Conservation (phyloP, 2,329 filamentous ascomycete species). For the Sclerotinia minor region DNA sequence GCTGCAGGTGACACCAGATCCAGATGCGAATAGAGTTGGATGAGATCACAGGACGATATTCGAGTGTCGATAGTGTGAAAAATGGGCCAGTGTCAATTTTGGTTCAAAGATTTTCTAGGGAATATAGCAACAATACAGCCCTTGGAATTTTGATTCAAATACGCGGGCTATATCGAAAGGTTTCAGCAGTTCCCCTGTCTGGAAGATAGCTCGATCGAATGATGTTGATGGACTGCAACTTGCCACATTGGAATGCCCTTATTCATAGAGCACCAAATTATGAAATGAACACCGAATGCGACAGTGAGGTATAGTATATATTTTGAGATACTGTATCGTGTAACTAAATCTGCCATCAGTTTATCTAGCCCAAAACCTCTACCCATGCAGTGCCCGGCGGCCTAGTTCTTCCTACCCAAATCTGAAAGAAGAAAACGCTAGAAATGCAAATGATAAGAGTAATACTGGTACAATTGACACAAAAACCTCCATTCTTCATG, state of each 20-base stretch:
- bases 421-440: neutral
- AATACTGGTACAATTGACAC: neutral
- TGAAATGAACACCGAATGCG: neutral
- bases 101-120: neutral
- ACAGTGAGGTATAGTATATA: neutral
- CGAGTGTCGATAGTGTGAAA: neutral
- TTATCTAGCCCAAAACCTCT: constrained; percentile 12
- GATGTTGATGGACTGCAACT: neutral
- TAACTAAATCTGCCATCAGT: neutral
- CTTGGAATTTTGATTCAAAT: neutral
- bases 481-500: neutral
- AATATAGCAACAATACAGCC: neutral
- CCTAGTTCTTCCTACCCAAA: constrained; percentile 3
- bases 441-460: constrained; percentile 2
- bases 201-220: neutral
- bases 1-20: neutral
- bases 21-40: neutral
- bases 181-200: neutral
- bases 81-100: neutral
- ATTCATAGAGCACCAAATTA: neutral
- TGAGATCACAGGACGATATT: neutral
- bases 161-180: neutral
- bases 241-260: neutral
- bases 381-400: neutral
- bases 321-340: neutral